phyloP scores from a whole-genome alignment of 495 filamentous ascomycete species.

The Talaromyces proteolyticus region DNA sequence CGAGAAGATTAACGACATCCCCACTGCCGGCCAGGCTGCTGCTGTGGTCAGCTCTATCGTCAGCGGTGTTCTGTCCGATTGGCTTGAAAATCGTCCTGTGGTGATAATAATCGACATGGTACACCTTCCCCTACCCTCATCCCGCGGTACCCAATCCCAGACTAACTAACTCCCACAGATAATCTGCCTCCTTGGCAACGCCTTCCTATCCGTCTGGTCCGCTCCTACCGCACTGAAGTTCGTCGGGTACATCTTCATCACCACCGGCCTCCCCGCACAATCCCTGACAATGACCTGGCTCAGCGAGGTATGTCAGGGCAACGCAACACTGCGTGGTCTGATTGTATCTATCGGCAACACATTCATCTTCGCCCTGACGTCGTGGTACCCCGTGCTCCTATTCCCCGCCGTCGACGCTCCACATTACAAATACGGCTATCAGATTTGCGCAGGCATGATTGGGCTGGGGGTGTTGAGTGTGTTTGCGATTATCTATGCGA shows the following conservation, averaged over 20 bases:
- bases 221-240: slow-evolving; percentile 1
- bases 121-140: neutral
- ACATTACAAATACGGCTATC: neutral
- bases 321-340: neutral
- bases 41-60: neutral
- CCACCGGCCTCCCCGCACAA: neutral
- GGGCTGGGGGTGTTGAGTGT: neutral
- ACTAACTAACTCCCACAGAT: neutral
- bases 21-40: neutral
- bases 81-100: neutral
- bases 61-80: neutral
- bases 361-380: neutral
- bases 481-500: neutral
- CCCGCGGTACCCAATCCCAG: neutral
- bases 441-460: neutral
- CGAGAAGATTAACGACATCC: neutral
- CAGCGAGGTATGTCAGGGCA: neutral
- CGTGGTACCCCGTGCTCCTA: neutral
- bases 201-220: neutral
- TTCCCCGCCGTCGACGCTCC: neutral
- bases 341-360: neutral
- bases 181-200: neutral
- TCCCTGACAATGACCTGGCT: neutral
- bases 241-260: slow-evolving; percentile 1
- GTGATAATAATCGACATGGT: neutral